phyloP scores from a whole-genome alignment of 2,329 filamentous ascomycete species.

The Pseudodiploospora longispora region DNA sequence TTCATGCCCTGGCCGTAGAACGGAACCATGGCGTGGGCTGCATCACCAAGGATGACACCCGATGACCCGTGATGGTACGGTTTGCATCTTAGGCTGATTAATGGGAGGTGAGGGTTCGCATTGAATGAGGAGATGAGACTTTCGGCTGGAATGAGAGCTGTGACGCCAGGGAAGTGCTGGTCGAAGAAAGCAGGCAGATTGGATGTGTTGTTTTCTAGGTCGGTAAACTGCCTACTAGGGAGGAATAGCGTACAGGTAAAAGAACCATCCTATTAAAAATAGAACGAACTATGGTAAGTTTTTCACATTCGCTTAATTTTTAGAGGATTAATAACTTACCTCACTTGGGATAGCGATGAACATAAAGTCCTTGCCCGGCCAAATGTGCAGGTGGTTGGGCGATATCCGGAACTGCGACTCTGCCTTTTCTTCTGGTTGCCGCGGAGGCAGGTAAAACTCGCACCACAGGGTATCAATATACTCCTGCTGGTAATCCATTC shows the following conservation, averaged over 20 bases:
- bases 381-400: slow-evolving; percentile 92
- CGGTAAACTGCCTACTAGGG: slow-evolving; percentile 59
- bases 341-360: slow-evolving; percentile 89
- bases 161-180: slow-evolving; percentile 78
- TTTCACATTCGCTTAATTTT: no score
- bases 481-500: slow-evolving; percentile 85
- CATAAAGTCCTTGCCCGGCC: slow-evolving; percentile 92
- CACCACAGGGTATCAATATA: slow-evolving; percentile 98
- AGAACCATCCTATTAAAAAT: slow-evolving; percentile 59
- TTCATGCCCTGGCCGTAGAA: slow-evolving; percentile 99
- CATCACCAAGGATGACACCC: slow-evolving; percentile 83
- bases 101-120: slow-evolving; percentile 77
- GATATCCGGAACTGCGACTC: slow-evolving; percentile 64
- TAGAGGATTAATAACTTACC: slow-evolving; percentile 27
- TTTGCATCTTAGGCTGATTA: slow-evolving; percentile 88
- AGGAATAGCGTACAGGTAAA: slow-evolving; percentile 96
- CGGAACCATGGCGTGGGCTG: slow-evolving; percentile 94
- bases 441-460: slow-evolving; percentile 74
- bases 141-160: slow-evolving; percentile 56
- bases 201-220: slow-evolving; percentile 55
- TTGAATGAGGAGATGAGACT: slow-evolving; percentile 69
- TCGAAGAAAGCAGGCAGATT: slow-evolving; percentile 68
- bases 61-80: slow-evolving; percentile 75
- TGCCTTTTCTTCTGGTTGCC: slow-evolving; percentile 21
- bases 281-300: not conserved